Base-by-base conservation (phyloP, 23 red algal genomes). In the Gracilariopsis chorda region DNA sequence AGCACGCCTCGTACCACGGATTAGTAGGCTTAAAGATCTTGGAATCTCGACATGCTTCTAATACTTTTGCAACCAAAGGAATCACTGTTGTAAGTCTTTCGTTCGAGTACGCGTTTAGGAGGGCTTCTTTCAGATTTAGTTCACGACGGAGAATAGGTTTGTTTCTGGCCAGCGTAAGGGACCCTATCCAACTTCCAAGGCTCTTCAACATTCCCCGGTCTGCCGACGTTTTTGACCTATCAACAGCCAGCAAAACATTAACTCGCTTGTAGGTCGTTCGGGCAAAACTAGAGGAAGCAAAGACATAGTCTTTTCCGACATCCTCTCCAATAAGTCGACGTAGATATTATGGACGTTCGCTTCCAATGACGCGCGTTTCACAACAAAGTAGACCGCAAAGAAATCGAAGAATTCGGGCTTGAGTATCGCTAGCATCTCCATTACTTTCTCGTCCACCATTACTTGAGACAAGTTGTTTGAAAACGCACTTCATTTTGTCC, bases 401-500 rank as follows among this genome's bases (percentile, higher is more conserved):
- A 87, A 98, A 32, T 65, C 77, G 24, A 58, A 36, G 34, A 86
- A 37, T 12, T 61, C 74, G 8, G 80, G 79, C 11, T 47, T 43
- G 23, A 97, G 49, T 13, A 87, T 43, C 36, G 40, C 60, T 5
- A 80, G 45, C 55, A 94, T 70, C 53, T 98, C 95, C 28, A 71
- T 40, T 17, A 63, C 95, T 76, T 98, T 98, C 24, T 41, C 79
- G 28, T 89, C 95, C 86, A 98, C 33, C 32, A 82, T 98, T 5
- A 29, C 45, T 19, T 43, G 8, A 28, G 84, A 78, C 8, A 98
- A 81, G 49, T 98, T 98, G 82, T 98, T n/a, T 98, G 35, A 98
- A 92, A 48, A 98, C 92, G 76, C 94, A 98, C 47, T 94, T 86
- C 10, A 98, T 73, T 67, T 95, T 94, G 43, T 98, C 95, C 48